These are phyloP conservation scores for Aspergillus wentii DNA, from an alignment of 495 filamentous ascomycete genomes.

Conservation along the genomic window DNA sequence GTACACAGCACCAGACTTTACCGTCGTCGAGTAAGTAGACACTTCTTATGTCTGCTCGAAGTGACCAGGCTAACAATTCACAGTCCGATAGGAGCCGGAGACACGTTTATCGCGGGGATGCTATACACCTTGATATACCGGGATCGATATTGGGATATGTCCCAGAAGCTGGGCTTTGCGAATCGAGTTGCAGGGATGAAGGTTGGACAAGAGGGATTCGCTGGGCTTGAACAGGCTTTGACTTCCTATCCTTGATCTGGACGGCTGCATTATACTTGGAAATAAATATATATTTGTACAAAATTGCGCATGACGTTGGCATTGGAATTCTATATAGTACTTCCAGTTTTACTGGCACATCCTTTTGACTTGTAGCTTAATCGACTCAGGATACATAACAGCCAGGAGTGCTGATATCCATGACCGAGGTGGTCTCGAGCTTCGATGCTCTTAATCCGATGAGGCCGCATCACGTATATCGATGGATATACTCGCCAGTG, in stretches of 20 bases:
- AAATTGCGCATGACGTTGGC: too few relatives aligned
- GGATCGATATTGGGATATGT: slow-evolving; percentile 43
- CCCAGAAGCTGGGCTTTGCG: slow-evolving; percentile 54
- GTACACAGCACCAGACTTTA: slow-evolving; percentile 29
- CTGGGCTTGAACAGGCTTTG: slow-evolving; percentile 39
- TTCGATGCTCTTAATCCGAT: too few relatives aligned
- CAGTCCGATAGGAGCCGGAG: slow-evolving; percentile 67
- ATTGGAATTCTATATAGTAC: too few relatives aligned
- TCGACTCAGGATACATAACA: too few relatives aligned
- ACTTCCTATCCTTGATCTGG: neutral
- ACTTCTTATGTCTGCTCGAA: neutral
- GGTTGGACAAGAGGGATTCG: slow-evolving; percentile 62
- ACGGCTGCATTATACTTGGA: too few relatives aligned
- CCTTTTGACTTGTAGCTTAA: too few relatives aligned
- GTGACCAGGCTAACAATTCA: slow-evolving; percentile 10
- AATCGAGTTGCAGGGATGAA: slow-evolving; percentile 64
- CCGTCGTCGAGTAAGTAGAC: slow-evolving; percentile 59
- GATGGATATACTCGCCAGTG: too few relatives aligned
- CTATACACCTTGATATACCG: slow-evolving; percentile 55
- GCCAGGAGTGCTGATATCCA: too few relatives aligned
- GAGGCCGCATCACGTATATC: too few relatives aligned
- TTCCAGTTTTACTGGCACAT: too few relatives aligned
- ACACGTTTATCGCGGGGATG: slow-evolving; percentile 72
- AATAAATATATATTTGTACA: too few relatives aligned
- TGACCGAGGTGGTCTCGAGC: too few relatives aligned